Percentiles rank a stretch among this genome's conserved stretches.
Evolutionary conservation across 495 filamentous ascomycete species (phyloP).

Genomic region (Sordaria brevicollis): DNA sequence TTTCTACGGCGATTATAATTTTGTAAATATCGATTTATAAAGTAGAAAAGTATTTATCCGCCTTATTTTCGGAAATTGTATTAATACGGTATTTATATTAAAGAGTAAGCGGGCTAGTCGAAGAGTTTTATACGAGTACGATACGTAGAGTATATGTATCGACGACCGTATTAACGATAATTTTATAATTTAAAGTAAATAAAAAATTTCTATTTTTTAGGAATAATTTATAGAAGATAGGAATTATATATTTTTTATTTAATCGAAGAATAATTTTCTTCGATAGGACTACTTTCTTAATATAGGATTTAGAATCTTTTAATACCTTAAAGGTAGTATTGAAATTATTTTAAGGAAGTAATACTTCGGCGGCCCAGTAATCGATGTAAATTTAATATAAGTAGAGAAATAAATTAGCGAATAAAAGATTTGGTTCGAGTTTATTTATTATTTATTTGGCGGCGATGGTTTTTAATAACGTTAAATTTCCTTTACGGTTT

Average conservation of each 20-base stretch:
- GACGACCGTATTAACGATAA: background rate
- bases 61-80: background rate
- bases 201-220: background rate
- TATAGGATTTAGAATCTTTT: background rate
- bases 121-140: background rate
- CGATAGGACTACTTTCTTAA: background rate
- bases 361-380: background rate
- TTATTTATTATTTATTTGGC: background rate
- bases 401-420: background rate
- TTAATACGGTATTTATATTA: background rate
- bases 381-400: background rate
- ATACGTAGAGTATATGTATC: background rate
- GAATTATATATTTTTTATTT: background rate
- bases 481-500: background rate
- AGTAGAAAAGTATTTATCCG: background rate
- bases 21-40: background rate
- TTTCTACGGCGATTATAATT: rapidly evolving
- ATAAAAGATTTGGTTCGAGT: background rate
- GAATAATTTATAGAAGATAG: background rate
- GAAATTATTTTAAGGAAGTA: background rate
- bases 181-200: background rate
- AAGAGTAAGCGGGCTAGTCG: too few relatives aligned
- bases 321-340: background rate
- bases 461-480: background rate
- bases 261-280: background rate